phyloP scores from a whole-genome alignment of 1,139 yeast genomes.

The Groenewaldozyma auringiensis region DNA sequence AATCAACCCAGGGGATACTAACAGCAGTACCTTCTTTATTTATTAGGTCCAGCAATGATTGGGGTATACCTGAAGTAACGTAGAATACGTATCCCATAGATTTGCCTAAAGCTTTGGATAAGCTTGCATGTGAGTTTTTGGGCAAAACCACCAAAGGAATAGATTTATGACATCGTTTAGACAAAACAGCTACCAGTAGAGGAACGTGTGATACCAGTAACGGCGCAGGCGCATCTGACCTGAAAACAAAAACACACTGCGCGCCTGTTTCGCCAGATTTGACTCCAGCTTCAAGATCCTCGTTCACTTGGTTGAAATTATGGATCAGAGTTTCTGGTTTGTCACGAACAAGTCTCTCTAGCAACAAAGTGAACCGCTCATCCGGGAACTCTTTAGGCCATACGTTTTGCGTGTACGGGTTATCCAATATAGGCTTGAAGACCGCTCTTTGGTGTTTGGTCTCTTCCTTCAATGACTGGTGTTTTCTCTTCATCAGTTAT shows the following conservation, averaged over 20 bases:
- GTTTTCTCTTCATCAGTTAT: neutral
- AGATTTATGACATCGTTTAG: slow-evolving; percentile 1
- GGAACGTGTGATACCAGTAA: slow-evolving; percentile 20
- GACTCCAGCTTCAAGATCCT: neutral
- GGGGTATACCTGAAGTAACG: neutral
- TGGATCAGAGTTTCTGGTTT: neutral
- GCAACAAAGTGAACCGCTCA: neutral
- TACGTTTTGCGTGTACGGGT: slow-evolving; percentile 15
- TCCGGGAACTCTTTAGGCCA: slow-evolving; percentile 9
- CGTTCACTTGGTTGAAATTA: slow-evolving; percentile 1
- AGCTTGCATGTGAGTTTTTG: slow-evolving; percentile 14
- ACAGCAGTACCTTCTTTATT: neutral
- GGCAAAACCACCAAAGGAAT: slow-evolving; percentile 19
- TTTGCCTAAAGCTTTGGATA: slow-evolving; percentile 11
- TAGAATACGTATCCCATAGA: neutral
- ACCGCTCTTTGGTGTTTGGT: slow-evolving; percentile 10
- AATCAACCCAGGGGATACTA: neutral
- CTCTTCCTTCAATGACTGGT: neutral
- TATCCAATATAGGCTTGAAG: slow-evolving; percentile 18
- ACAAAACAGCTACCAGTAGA: slow-evolving; percentile 16
- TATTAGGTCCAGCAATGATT: neutral
- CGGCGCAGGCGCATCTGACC: slow-evolving; percentile 19
- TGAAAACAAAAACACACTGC: slow-evolving; percentile 18
- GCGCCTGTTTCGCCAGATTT: neutral
- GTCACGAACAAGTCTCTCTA: neutral